Evolutionary conservation across 2,329 filamentous ascomycete genomes (phyloP).

Genomic region (Aspergillus costaricaensis): DNA sequence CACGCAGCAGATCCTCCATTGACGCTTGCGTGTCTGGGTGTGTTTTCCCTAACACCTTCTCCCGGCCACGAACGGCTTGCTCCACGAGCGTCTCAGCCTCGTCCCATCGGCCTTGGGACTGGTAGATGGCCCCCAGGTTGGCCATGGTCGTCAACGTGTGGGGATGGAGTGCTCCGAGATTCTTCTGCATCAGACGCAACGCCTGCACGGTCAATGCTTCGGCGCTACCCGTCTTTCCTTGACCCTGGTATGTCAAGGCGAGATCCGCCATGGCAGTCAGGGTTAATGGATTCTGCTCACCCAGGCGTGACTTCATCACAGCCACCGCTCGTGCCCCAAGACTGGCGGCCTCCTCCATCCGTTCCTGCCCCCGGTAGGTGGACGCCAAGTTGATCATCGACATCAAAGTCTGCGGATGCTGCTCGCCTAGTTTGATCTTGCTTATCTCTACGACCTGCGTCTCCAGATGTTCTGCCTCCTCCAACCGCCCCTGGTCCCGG

Average conservation of each 20-base stretch:
- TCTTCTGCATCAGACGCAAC: constrained; percentile 10
- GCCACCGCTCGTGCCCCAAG: constrained; percentile 5
- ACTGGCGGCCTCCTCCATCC: constrained; percentile 1
- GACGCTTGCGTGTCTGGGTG: constrained; percentile 10
- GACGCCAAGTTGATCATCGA: constrained; percentile 12
- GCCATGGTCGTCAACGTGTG: constrained; percentile 12
- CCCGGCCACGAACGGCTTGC: constrained; percentile 1
- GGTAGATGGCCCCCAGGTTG: constrained; percentile 11
- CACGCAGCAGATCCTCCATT: constrained; percentile 11
- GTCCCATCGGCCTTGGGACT: constrained; percentile 13
- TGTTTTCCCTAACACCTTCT: constrained; percentile 8
- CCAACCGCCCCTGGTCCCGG: constrained; percentile 5
- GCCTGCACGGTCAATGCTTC: constrained; percentile 8
- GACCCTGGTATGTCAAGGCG: constrained; percentile 11
- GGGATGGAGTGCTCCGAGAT: constrained; percentile 4
- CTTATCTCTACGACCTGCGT: constrained; percentile 8
- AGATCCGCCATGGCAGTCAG: constrained; percentile 15
- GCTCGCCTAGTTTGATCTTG: constrained; percentile 7
- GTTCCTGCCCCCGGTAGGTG: constrained; percentile 10
- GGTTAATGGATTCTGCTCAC: constrained; percentile 1
- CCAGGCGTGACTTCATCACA: constrained; percentile 6
- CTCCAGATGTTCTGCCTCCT: constrained; percentile 15
- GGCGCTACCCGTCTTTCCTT: constrained; percentile 1
- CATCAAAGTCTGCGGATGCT: constrained; percentile 15
- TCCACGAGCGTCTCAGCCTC: constrained; percentile 10